phyloP scores from a whole-genome alignment of 306 rosid species.

The Rubus idaeus region DNA sequence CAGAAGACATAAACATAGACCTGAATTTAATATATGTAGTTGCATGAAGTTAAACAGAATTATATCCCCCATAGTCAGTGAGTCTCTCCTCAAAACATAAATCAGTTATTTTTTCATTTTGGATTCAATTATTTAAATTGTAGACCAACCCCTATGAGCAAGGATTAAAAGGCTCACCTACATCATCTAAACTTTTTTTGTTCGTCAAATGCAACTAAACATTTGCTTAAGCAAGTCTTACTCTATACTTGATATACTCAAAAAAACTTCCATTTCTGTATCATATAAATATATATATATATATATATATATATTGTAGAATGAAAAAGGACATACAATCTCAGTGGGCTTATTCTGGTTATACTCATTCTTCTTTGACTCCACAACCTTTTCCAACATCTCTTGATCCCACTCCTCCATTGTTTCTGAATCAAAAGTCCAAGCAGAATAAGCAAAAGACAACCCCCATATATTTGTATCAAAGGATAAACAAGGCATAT shows the following conservation, averaged over 20 bases:
- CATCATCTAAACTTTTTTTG: neutral
- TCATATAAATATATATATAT: neutral
- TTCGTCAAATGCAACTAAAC: neutral
- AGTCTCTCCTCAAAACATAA: neutral
- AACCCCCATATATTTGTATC: neutral
- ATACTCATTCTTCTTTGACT: conserved; percentile 77
- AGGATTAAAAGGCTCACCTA: neutral
- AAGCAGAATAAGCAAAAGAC: conserved; percentile 14
- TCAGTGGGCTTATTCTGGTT: conserved; percentile 96
- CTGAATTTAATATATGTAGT: neutral
- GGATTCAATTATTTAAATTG: neutral
- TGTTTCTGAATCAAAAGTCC: conserved; percentile 44
- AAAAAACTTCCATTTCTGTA: neutral
- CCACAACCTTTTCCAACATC: conserved; percentile 89
- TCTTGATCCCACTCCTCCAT: conserved; percentile 99
- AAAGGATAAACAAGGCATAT: neutral
- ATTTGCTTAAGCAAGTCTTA: neutral
- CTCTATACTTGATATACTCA: neutral
- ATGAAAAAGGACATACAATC: conserved; percentile 53
- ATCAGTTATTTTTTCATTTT: neutral
- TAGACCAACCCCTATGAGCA: neutral
- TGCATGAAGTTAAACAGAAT: neutral
- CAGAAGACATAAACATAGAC: neutral
- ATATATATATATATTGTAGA: neutral
- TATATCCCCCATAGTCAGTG: neutral